Conservation (phyloP, 192 early-diverging fungal genomes). For the Endogone sp. region DNA sequence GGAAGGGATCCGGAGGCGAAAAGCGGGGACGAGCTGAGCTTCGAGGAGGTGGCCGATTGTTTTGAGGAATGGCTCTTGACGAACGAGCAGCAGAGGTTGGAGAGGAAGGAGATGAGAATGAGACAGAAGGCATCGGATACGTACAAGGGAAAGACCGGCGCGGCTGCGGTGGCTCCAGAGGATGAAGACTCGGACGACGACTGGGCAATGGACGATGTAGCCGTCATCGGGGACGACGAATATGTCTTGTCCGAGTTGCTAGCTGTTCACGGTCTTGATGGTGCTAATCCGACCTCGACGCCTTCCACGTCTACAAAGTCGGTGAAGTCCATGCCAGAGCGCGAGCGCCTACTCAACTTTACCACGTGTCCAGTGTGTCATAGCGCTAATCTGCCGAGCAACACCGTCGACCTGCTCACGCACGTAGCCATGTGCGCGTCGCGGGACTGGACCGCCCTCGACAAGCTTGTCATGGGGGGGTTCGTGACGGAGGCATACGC, state of each 20-base stretch:
- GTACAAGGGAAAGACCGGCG: not conserved
- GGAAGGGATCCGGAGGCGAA: slow-evolving; percentile 39
- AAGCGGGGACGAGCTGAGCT: slow-evolving; percentile 66
- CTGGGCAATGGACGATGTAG: no score
- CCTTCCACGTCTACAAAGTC: no score
- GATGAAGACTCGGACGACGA: slow-evolving; percentile 1
- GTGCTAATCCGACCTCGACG: not conserved
- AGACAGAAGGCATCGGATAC: no score
- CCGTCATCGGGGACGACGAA: slow-evolving; percentile 6
- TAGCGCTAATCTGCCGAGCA: slow-evolving; percentile 46
- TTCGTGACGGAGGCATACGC: slow-evolving; percentile 76
- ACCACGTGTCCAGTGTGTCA: slow-evolving; percentile 71
- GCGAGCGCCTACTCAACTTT: slow-evolving; percentile 61
- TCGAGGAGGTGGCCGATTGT: slow-evolving; percentile 55
- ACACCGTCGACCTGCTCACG: slow-evolving; percentile 69
- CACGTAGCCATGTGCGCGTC: slow-evolving; percentile 74
- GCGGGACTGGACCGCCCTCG: slow-evolving; percentile 61
- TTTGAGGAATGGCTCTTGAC: slow-evolving; percentile 45
- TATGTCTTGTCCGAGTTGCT: not conserved
- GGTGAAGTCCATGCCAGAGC: slow-evolving; percentile 2
- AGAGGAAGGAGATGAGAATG: no score
- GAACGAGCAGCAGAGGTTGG: slow-evolving; percentile 17
- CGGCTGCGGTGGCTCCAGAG: not conserved
- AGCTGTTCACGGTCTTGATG: not conserved
- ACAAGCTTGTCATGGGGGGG: slow-evolving; percentile 68